These are phyloP conservation scores for Viridothelium virens DNA, from an alignment of 495 filamentous ascomycete genomes.

Conservation along the genomic window DNA sequence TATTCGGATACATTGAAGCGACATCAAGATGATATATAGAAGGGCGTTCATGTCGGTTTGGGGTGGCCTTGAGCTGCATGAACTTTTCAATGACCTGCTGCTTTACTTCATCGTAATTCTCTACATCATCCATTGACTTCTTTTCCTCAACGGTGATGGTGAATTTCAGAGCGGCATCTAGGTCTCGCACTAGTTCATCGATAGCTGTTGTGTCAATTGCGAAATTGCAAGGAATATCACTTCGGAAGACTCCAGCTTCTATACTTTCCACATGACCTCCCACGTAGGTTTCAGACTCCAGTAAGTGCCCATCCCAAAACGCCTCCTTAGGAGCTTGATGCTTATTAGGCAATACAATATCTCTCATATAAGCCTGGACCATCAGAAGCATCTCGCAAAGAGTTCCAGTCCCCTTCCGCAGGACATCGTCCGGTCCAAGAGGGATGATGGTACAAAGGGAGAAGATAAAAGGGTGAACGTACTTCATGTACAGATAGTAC, in stretches of 20 bases:
- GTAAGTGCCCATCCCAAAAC: constrained; percentile 92
- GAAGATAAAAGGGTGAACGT: constrained; percentile 98
- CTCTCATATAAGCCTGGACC: constrained; percentile 91
- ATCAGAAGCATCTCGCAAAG: constrained; percentile 98
- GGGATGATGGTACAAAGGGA: constrained; percentile 95
- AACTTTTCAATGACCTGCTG: constrained; percentile 69
- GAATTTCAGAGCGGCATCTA: constrained; percentile 87
- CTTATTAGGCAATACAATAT: constrained; percentile 93
- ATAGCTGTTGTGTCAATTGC: constrained; percentile 76
- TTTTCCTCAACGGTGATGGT: constrained; percentile 91
- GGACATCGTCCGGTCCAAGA: constrained; percentile 80
- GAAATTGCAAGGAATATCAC: constrained; percentile 91
- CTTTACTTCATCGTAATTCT: constrained; percentile 89
- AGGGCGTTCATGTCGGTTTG: constrained; percentile 72
- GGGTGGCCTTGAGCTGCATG: constrained; percentile 65
- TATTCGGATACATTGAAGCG: constrained; percentile 99
- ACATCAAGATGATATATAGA: constrained; percentile 98
- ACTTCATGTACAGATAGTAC: constrained; percentile 99
- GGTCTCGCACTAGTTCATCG: constrained; percentile 76
- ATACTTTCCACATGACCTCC: constrained; percentile 99
- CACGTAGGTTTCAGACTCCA: constrained; percentile 96
- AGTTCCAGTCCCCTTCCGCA: constrained; percentile 94
- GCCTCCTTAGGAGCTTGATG: constrained; percentile 83
- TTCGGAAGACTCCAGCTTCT: constrained; percentile 93
- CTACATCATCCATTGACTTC: constrained; percentile 82